Percentiles rank a stretch among this genome's conserved stretches.
Evolutionary conservation across 1,139 yeast genomes (phyloP).

Genomic region (Yamadazyma pseudoaaseri): DNA sequence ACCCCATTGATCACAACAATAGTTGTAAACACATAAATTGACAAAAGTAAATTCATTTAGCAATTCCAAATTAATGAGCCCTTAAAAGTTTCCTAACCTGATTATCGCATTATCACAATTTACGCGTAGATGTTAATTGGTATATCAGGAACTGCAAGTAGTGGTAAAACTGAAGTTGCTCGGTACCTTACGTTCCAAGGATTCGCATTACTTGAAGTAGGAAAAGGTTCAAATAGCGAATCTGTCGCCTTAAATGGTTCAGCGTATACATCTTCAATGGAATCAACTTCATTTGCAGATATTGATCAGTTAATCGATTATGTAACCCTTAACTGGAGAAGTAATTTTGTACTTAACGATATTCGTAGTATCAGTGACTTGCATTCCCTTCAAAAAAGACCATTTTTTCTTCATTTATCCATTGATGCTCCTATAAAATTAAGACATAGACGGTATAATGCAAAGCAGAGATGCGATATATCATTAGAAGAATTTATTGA

Average conservation of each 20-base stretch:
- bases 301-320: constrained; percentile 53
- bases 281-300: constrained; percentile 23
- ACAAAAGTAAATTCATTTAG: no score
- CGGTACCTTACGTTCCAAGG: constrained; percentile 58
- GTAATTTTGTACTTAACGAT: constrained; percentile 59
- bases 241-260: constrained; percentile 6
- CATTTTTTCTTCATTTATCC: constrained; percentile 80
- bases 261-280: constrained; percentile 12
- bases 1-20: background rate
- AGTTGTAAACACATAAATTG: no score
- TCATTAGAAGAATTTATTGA: constrained; percentile 44
- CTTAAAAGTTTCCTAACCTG: no score
- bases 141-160: constrained; percentile 65
- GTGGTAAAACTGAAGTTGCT: constrained; percentile 71
- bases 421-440: constrained; percentile 70
- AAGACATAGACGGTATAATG: constrained; percentile 49
- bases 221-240: constrained; percentile 2
- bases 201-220: constrained; percentile 37
- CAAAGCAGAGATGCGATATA: constrained; percentile 16
- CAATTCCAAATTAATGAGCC: no score
- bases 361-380: constrained; percentile 45
- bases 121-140: constrained; percentile 62
- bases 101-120: constrained; percentile 4
- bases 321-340: constrained; percentile 71
- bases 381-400: constrained; percentile 61